Conservation (phyloP, 176 grass and related monocot genomes). For the Triticum urartu region DNA sequence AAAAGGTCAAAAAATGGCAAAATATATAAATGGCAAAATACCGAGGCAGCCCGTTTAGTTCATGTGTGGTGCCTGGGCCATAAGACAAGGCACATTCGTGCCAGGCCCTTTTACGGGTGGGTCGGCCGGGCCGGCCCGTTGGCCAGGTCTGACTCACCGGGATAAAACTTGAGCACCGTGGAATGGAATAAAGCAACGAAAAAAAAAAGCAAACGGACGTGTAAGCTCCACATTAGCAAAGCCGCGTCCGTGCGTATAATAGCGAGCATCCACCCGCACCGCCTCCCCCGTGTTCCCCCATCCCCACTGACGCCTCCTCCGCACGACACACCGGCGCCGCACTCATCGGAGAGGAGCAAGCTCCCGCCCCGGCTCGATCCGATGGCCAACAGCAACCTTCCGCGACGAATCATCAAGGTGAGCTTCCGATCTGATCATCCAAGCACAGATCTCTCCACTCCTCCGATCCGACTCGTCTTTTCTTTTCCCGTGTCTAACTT, state of each 20-base stretch:
- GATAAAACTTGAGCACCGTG: neutral
- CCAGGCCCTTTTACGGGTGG: too few species aligned
- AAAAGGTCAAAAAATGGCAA: too few species aligned
- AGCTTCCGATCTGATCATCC: conserved; percentile 30
- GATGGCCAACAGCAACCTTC: conserved; percentile 98
- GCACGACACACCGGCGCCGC: conserved; percentile 34
- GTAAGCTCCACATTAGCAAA: neutral
- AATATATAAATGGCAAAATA: too few species aligned
- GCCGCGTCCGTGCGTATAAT: conserved; percentile 13
- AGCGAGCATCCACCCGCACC: conserved; percentile 13
- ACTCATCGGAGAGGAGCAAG: conserved; percentile 12
- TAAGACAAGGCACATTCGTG: too few species aligned
- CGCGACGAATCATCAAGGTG: conserved; percentile 97
- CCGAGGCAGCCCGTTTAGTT: too few species aligned
- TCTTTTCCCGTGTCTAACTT: neutral
- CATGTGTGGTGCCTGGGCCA: too few species aligned
- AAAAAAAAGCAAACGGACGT: too few species aligned
- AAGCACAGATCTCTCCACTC: conserved; percentile 19
- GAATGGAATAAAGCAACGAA: neutral
- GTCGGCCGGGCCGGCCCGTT: too few species aligned
- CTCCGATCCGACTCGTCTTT: neutral
- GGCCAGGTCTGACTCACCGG: too few species aligned
- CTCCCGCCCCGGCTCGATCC: conserved; percentile 35
- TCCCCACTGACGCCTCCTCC: conserved; percentile 22
- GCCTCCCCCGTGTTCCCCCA: neutral